Percentiles rank a stretch among this genome's conserved stretches.
These are phyloP conservation scores for Cordyceps fumosorosea DNA, from an alignment of 2,329 filamentous ascomycete genomes.

Conservation along the genomic window DNA sequence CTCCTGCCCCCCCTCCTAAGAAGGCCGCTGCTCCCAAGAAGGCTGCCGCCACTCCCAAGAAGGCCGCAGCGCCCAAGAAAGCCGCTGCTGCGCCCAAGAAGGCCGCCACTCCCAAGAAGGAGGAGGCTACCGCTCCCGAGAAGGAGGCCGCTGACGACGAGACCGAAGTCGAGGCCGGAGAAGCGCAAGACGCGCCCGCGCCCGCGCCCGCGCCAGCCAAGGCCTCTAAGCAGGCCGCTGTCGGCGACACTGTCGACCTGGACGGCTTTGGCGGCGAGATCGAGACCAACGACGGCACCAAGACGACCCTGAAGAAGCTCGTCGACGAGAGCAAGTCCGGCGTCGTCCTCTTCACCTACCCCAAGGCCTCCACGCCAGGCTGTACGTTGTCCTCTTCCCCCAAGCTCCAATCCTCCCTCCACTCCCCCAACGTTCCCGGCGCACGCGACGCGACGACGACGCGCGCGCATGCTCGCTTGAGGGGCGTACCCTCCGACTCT, in stretches of 20 bases:
- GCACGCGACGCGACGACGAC: neutral
- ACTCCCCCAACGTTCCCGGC: neutral
- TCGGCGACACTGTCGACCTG: slow-evolving; percentile 47
- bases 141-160: neutral
- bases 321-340: slow-evolving; percentile 78
- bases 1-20: slow-evolving; percentile 34
- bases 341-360: slow-evolving; percentile 91
- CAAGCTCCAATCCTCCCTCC: neutral
- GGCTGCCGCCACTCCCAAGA: slow-evolving; percentile 25
- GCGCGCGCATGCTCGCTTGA: neutral
- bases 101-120: neutral
- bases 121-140: neutral
- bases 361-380: slow-evolving; percentile 86
- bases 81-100: slow-evolving; percentile 24
- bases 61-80: slow-evolving; percentile 22
- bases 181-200: neutral
- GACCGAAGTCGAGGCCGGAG: neutral
- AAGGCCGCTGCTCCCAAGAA: slow-evolving; percentile 36
- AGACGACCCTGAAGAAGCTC: slow-evolving; percentile 72
- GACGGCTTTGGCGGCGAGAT: slow-evolving; percentile 63
- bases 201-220: slow-evolving; percentile 14
- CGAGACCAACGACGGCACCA: slow-evolving; percentile 76
- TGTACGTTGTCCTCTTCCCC: slow-evolving; percentile 54
- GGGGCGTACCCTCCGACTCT: no score
- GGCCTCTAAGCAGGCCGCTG: slow-evolving; percentile 35